A percentile compares a stretch with the other conserved stretches of the same genome.
Conservation (phyloP, 2,329 filamentous ascomycete genomes). For the Diplodia seriata region DNA sequence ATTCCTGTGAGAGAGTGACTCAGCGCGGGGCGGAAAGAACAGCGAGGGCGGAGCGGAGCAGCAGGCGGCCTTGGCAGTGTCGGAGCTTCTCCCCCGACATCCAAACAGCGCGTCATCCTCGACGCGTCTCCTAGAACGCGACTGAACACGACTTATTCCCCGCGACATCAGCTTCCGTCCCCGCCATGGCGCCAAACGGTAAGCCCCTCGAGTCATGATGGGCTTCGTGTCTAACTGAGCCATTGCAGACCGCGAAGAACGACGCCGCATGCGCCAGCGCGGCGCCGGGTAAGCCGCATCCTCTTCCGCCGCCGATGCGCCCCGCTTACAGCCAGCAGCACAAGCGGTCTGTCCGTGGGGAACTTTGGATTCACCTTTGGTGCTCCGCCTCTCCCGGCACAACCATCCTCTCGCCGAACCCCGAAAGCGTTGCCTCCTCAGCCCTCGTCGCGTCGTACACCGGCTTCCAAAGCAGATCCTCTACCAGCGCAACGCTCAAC, state of each 20-base stretch:
- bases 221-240: not conserved
- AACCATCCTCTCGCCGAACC: slow-evolving; percentile 37
- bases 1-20: not conserved
- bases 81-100: slow-evolving; percentile 13
- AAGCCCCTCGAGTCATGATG: not conserved
- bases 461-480: not conserved
- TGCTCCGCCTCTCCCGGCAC: slow-evolving; percentile 41
- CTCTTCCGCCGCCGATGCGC: not conserved
- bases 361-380: slow-evolving; percentile 60
- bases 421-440: slow-evolving; percentile 38
- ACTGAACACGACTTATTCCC: not conserved
- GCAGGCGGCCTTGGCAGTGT: not conserved
- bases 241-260: slow-evolving; percentile 58
- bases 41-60: not conserved
- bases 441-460: slow-evolving; percentile 36
- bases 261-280: slow-evolving; percentile 63
- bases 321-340: slow-evolving; percentile 43
- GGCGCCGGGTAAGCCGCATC: slow-evolving; percentile 59
- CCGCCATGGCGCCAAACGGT: slow-evolving; percentile 29
- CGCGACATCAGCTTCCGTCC: not conserved
- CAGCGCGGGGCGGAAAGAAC: slow-evolving; percentile 7
- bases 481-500: slow-evolving; percentile 17
- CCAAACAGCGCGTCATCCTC: slow-evolving; percentile 32
- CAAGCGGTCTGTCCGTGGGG: slow-evolving; percentile 55
- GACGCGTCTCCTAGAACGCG: slow-evolving; percentile 18